Evolutionary conservation across 2,329 filamentous ascomycete species (phyloP).

Genomic region (Arthrobotrys musiformis): DNA sequence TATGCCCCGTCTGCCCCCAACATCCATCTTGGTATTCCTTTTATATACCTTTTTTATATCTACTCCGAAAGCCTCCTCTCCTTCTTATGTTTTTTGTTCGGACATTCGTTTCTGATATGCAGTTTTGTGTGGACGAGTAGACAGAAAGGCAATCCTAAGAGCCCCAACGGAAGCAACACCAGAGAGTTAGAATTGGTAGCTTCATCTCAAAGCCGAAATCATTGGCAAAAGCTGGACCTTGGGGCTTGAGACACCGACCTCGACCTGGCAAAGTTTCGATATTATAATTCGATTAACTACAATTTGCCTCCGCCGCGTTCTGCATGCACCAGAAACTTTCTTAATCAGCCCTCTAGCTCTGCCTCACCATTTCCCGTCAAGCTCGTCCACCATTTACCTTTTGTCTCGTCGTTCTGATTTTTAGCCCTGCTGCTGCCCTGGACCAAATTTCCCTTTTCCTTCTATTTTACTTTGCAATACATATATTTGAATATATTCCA

Average conservation of each 20-base stretch:
- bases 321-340: conserved; percentile 30
- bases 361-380: conserved; percentile 24
- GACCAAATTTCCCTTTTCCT: background rate
- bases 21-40: conserved; percentile 23
- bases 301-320: conserved; percentile 45
- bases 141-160: conserved; percentile 16
- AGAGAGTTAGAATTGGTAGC: conserved; percentile 34
- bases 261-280: conserved; percentile 29
- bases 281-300: conserved; percentile 32
- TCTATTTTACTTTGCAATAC: background rate
- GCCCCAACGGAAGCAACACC: conserved; percentile 25
- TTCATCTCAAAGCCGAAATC: conserved; percentile 28
- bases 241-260: conserved; percentile 22
- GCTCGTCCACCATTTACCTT: conserved; percentile 17
- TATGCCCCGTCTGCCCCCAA: conserved; percentile 52
- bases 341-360: conserved; percentile 31
- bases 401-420: conserved; percentile 16
- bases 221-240: conserved; percentile 23
- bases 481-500: background rate
- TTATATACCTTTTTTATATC: conserved; percentile 49
- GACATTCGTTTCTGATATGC: conserved; percentile 50
- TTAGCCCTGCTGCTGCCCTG: conserved; percentile 1
- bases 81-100: conserved; percentile 45
- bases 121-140: conserved; percentile 24
- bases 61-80: conserved; percentile 37